phyloP scores from a whole-genome alignment of 257 asterid species.

The Pogostemon cablin region DNA sequence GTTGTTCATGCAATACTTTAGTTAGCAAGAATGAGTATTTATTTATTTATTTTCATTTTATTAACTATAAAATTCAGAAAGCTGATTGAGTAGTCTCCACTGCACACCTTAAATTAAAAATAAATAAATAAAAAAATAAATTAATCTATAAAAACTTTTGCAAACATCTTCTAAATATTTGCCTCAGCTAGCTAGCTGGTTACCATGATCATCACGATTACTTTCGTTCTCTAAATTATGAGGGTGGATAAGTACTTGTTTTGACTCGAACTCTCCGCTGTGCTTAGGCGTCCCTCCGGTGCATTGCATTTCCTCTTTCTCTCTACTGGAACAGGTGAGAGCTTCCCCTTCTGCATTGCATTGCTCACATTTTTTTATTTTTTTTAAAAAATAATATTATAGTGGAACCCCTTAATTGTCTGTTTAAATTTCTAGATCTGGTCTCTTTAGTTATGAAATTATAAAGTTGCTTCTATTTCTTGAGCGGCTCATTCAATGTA shows the following conservation, averaged over 20 bases:
- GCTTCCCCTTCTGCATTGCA: background rate
- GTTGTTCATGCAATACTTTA: no score
- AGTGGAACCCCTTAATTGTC: no score
- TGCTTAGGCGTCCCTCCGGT: background rate
- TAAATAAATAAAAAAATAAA: no score
- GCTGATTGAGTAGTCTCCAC: no score
- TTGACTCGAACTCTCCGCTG: slow-evolving; percentile 1
- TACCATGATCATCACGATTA: background rate
- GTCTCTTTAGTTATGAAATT: background rate
- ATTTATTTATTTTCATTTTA: no score
- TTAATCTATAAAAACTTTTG: background rate
- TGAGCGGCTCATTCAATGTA: no score
- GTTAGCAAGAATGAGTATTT: no score
- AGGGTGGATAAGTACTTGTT: background rate
- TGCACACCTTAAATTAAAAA: no score
- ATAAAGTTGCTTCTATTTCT: background rate
- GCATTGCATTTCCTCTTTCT: background rate
- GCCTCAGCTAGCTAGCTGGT: slow-evolving; percentile 3
- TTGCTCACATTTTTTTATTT: background rate
- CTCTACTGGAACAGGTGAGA: slow-evolving; percentile 18
- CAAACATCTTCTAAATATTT: background rate
- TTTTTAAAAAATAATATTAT: background rate
- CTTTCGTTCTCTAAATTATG: slow-evolving; percentile 10
- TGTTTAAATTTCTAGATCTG: slow-evolving; percentile 29
- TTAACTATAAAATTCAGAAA: no score